Evolutionary conservation across 495 filamentous ascomycete genomes (phyloP).

Genomic region (Ramalina peruviana): DNA sequence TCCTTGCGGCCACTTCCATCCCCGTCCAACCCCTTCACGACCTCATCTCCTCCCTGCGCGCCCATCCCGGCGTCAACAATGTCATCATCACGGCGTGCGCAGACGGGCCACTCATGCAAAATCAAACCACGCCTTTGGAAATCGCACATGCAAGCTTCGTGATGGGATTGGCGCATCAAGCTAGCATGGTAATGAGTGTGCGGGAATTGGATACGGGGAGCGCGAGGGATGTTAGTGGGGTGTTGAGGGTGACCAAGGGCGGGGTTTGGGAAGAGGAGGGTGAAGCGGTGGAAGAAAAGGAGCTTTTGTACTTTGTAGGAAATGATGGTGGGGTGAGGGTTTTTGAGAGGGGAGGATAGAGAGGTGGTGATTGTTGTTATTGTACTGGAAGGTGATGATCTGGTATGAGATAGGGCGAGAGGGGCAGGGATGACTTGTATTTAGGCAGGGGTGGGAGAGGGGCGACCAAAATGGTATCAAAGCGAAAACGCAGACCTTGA

Average conservation of each 20-base stretch:
- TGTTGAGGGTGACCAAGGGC: constrained; percentile 59
- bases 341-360: constrained; percentile 53
- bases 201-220: constrained; percentile 68
- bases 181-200: constrained; percentile 51
- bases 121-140: constrained; percentile 43
- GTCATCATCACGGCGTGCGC: constrained; percentile 54
- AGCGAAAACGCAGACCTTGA: too few relatives aligned
- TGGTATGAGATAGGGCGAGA: too few relatives aligned
- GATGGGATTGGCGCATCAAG: constrained; percentile 58
- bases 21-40: constrained; percentile 23
- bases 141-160: constrained; percentile 55
- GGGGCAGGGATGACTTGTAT: neutral
- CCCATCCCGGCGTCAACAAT: constrained; percentile 39
- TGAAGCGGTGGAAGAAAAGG: constrained; percentile 40
- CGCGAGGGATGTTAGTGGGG: constrained; percentile 83
- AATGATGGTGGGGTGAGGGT: constrained; percentile 66
- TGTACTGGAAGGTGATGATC: too few relatives aligned
- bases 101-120: constrained; percentile 53
- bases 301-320: constrained; percentile 69
- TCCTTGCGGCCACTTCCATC: constrained; percentile 32
- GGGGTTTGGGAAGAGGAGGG: constrained; percentile 26
- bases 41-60: constrained; percentile 35
- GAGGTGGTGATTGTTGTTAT: neutral
- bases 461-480: neutral
- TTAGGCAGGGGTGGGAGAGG: neutral